These are phyloP conservation scores for Fistulifera pelliculosa DNA, from an alignment of 108 stramenopile genomes.

Conservation along the genomic window DNA sequence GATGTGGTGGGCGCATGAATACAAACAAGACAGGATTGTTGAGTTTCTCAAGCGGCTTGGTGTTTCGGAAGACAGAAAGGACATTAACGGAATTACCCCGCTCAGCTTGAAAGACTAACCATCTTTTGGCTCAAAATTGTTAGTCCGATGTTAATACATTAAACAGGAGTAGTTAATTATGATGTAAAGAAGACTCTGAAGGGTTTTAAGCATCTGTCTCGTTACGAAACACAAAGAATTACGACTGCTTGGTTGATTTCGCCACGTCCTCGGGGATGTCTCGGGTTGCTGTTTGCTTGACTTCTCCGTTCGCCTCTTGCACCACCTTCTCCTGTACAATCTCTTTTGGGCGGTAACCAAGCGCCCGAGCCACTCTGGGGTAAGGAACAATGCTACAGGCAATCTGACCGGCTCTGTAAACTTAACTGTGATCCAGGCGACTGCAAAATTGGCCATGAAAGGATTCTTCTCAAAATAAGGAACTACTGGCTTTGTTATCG, in stretches of 20 bases:
- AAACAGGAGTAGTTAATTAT: too few relatives aligned
- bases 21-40: constrained; percentile 46
- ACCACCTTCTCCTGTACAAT: not conserved
- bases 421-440: constrained; percentile 90
- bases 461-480: constrained; percentile 67
- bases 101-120: constrained; percentile 23
- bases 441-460: constrained; percentile 72
- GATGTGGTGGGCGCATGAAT: constrained; percentile 87
- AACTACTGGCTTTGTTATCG: constrained; percentile 48
- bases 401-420: constrained; percentile 90
- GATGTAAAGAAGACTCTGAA: too few relatives aligned
- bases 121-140: too few relatives aligned
- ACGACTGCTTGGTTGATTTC: too few relatives aligned
- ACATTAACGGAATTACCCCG: constrained; percentile 64
- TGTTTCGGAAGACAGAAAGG: constrained; percentile 55
- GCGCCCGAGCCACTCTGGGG: constrained; percentile 42
- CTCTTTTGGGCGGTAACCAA: constrained; percentile 18
- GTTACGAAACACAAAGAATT: too few relatives aligned
- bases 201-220: too few relatives aligned
- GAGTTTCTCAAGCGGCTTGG: constrained; percentile 51
- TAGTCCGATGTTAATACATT: too few relatives aligned
- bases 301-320: not conserved
- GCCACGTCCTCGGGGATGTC: too few relatives aligned
- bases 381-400: constrained; percentile 53
- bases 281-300: too few relatives aligned